phyloP scores from a whole-genome alignment of 257 asterid species.

The Gynochthodes officinalis region DNA sequence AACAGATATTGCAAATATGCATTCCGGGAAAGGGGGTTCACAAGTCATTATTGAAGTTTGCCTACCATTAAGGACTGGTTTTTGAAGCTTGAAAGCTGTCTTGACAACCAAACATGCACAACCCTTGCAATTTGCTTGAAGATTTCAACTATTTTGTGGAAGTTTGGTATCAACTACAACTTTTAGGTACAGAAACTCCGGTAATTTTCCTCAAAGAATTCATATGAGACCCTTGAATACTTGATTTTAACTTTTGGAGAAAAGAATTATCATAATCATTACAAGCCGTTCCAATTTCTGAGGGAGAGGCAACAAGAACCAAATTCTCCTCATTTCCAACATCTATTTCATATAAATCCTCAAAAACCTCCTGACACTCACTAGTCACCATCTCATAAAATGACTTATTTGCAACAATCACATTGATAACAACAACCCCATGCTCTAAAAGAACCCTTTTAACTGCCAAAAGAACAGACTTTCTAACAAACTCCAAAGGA shows the following conservation, averaged over 20 bases:
- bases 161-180: background rate
- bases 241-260: slow-evolving; percentile 39
- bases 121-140: background rate
- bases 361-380: slow-evolving; percentile 45
- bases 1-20: background rate
- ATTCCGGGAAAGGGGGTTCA: background rate
- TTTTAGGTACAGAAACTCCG: slow-evolving; percentile 2
- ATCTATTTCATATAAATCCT: slow-evolving; percentile 64
- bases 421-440: slow-evolving; percentile 56
- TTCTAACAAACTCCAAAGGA: slow-evolving; percentile 53
- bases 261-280: slow-evolving; percentile 27
- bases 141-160: background rate
- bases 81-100: background rate
- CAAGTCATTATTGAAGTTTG: background rate
- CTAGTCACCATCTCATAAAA: slow-evolving; percentile 37
- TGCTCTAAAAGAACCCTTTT: slow-evolving; percentile 35
- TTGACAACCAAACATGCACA: background rate
- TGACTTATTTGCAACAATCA: slow-evolving; percentile 43
- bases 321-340: slow-evolving; percentile 77
- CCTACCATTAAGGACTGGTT: background rate
- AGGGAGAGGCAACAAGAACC: slow-evolving; percentile 60
- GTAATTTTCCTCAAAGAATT: slow-evolving; percentile 46
- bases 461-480: slow-evolving; percentile 45
- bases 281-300: slow-evolving; percentile 20
- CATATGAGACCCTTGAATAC: slow-evolving; percentile 39